phyloP scores from a whole-genome alignment of 768 basidiomycete genomes.

The Boletus pseudopeckii region DNA sequence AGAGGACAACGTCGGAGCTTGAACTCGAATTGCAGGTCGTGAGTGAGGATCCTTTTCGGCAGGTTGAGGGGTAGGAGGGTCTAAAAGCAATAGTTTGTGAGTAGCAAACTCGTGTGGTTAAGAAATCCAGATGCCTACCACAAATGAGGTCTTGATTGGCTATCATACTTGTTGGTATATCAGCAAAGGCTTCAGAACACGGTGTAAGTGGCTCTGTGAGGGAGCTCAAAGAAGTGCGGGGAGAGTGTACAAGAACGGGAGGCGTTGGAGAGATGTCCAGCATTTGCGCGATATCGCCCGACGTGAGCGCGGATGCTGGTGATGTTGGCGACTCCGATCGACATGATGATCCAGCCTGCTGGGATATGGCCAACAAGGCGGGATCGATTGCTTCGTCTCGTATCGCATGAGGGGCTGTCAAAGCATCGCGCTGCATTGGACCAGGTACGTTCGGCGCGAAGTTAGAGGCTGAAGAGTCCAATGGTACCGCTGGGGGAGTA shows the following conservation, averaged over 20 bases:
- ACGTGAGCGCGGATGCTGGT: not conserved
- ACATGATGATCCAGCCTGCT: not conserved
- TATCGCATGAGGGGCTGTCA: not conserved
- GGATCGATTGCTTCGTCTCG: conserved; percentile 33
- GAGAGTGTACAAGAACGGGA: conserved; percentile 27
- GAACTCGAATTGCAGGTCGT: not conserved
- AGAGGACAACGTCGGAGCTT: not conserved
- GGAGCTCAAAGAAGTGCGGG: conserved; percentile 33
- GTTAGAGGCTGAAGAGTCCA: not conserved
- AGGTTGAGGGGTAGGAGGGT: not conserved
- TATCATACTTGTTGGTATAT: conserved; percentile 1
- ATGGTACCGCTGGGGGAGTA: not conserved
- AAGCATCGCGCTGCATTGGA: not conserved
- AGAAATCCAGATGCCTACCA: conserved; percentile 7
- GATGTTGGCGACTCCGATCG: not conserved
- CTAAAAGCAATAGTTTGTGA: conserved; percentile 12
- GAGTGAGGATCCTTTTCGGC: not conserved
- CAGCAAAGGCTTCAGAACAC: conserved; percentile 11
- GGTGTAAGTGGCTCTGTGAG: conserved; percentile 28
- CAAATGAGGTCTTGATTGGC: not conserved
- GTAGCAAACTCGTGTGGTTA: not conserved
- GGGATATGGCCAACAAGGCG: conserved; percentile 29
- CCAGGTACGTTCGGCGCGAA: not conserved
- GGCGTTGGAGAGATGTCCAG: conserved; percentile 5
- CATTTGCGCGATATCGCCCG: not conserved